Evolutionary conservation across 2,329 filamentous ascomycete genomes (phyloP).

Genomic region (Pseudocercospora fijiensis): DNA sequence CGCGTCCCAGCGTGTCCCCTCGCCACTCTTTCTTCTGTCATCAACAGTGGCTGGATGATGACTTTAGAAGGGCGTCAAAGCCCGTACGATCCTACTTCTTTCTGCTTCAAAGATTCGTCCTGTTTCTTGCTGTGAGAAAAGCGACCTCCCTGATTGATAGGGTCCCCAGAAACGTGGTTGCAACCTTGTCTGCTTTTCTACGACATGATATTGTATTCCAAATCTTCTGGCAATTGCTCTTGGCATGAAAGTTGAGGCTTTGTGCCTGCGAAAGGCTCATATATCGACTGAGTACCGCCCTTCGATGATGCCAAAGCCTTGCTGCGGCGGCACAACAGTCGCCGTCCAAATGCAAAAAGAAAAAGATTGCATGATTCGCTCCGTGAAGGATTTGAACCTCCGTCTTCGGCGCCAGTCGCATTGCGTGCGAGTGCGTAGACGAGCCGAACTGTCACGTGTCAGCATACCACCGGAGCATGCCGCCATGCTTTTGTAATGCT

Average conservation of each 20-base stretch:
- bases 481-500: slow-evolving; percentile 13
- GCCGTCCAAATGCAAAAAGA: not conserved
- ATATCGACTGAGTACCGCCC: not conserved
- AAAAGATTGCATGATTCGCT: not conserved
- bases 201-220: not conserved
- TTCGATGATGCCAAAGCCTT: not conserved
- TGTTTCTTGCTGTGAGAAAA: not conserved
- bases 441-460: slow-evolving; percentile 18
- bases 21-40: not conserved
- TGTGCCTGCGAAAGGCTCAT: not conserved
- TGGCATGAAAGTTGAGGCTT: not conserved
- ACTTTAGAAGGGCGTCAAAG: not conserved
- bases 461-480: not conserved
- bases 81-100: not conserved
- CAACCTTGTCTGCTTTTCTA: not conserved
- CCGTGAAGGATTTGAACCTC: slow-evolving; percentile 16
- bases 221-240: not conserved
- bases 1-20: not conserved
- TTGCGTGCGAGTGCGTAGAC: slow-evolving; percentile 11
- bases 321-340: not conserved
- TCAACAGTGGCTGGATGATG: not conserved
- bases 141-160: not conserved
- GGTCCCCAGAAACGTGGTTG: not conserved
- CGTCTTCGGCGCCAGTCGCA: slow-evolving; percentile 15
- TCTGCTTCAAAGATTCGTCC: not conserved